A percentile compares a stretch with the other conserved stretches of the same genome.
Conservation (phyloP, 73 alveolate species). For the Strombidium stylifer region DNA sequence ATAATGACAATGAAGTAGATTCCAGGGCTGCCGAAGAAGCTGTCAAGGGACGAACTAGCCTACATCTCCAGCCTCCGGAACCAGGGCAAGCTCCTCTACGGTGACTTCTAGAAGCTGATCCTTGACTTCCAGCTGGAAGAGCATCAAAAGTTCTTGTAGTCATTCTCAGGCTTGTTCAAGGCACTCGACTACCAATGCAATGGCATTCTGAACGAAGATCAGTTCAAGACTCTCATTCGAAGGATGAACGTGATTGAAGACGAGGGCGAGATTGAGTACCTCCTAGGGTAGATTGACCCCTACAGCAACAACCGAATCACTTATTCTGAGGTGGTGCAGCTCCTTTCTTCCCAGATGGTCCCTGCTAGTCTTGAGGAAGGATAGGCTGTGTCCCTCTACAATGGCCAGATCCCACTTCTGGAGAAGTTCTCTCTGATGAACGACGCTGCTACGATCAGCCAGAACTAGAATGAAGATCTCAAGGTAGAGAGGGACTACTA, state of each 20-base stretch:
- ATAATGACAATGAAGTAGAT: constrained; percentile 62
- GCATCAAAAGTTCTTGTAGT: constrained; percentile 90
- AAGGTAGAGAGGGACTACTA: too few relatives aligned
- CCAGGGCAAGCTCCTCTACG: constrained; percentile 70
- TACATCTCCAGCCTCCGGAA: constrained; percentile 61
- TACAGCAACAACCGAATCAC: constrained; percentile 93
- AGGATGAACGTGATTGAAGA: constrained; percentile 84
- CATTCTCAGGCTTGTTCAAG: constrained; percentile 81
- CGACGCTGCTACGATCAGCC: too few relatives aligned
- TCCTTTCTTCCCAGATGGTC: constrained; percentile 80
- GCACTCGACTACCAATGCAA: constrained; percentile 82
- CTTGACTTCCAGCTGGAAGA: constrained; percentile 94
- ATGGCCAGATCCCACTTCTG: constrained; percentile 58
- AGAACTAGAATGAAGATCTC: too few relatives aligned
- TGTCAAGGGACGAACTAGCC: constrained; percentile 81
- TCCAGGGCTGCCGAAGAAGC: constrained; percentile 57
- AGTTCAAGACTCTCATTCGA: constrained; percentile 83
- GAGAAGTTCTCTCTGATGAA: too few relatives aligned
- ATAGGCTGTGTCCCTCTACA: too few relatives aligned
- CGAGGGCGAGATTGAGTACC: constrained; percentile 47
- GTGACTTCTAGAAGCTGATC: constrained; percentile 74
- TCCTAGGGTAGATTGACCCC: constrained; percentile 91
- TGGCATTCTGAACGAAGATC: constrained; percentile 92
- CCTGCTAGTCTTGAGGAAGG: constrained; percentile 67
- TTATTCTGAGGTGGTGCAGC: constrained; percentile 92